Conservation (phyloP, 1,284 basidiomycete genomes). For the Cystobasidium pallidum region DNA sequence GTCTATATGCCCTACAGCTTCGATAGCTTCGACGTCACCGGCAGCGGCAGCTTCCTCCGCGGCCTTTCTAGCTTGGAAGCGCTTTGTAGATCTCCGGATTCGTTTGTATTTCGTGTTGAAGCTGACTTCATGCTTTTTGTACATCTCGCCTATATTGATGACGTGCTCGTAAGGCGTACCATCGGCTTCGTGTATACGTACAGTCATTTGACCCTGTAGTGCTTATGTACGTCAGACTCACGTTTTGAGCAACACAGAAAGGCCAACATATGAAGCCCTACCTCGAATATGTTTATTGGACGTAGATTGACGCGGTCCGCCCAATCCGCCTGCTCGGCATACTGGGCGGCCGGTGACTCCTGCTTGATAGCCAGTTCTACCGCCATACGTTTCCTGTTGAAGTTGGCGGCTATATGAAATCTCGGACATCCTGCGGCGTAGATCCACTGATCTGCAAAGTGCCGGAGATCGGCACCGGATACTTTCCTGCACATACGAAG, state of each 20-base stretch:
- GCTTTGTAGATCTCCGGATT: constrained; percentile 88
- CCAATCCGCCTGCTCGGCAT: constrained; percentile 67
- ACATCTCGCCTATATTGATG: constrained; percentile 80
- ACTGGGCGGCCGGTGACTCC: constrained; percentile 73
- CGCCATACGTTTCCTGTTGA: constrained; percentile 97
- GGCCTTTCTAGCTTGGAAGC: constrained; percentile 89
- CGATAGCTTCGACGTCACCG: constrained; percentile 80
- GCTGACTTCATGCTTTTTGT: constrained; percentile 93
- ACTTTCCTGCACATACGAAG: constrained; percentile 90
- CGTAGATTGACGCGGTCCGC: constrained; percentile 68
- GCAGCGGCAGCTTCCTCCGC: constrained; percentile 91
- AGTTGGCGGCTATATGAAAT: constrained; percentile 85
- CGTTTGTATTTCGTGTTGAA: constrained; percentile 99
- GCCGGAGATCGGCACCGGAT: constrained; percentile 82
- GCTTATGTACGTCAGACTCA: background rate
- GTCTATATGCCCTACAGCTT: constrained; percentile 91
- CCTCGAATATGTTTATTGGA: constrained; percentile 85
- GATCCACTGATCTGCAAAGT: constrained; percentile 97
- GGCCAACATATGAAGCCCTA: constrained; percentile 51
- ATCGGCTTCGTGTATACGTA: constrained; percentile 98
- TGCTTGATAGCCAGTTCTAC: constrained; percentile 95
- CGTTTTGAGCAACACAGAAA: background rate
- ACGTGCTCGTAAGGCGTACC: constrained; percentile 99
- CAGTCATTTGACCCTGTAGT: constrained; percentile 84
- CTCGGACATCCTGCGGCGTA: constrained; percentile 95